Evolutionary conservation across 2,329 filamentous ascomycete genomes (phyloP).

Genomic region (Dichotomopilus funicola): DNA sequence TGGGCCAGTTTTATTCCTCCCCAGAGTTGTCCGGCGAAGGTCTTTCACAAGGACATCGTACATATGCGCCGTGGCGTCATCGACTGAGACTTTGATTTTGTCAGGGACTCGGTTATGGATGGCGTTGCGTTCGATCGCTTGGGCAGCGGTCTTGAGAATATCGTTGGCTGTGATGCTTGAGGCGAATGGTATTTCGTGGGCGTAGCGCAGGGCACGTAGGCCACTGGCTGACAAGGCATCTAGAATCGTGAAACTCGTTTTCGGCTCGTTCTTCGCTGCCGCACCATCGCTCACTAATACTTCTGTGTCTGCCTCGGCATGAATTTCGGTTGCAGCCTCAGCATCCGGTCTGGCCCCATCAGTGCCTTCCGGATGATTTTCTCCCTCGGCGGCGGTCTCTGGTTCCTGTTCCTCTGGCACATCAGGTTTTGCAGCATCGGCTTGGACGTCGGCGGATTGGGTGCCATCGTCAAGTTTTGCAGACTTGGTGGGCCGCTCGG

Average conservation of each 20-base stretch:
- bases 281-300: background rate
- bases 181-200: slow-evolving; percentile 78
- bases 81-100: slow-evolving; percentile 65
- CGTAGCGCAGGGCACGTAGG: slow-evolving; percentile 83
- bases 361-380: no score
- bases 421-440: slow-evolving; percentile 14
- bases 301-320: background rate
- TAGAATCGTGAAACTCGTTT: slow-evolving; percentile 67
- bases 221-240: slow-evolving; percentile 94
- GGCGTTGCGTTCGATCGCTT: slow-evolving; percentile 78
- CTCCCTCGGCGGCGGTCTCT: background rate
- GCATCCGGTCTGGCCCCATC: slow-evolving; percentile 9
- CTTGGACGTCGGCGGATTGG: slow-evolving; percentile 19
- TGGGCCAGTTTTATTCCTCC: slow-evolving; percentile 33
- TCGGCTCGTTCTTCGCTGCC: slow-evolving; percentile 23
- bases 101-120: slow-evolving; percentile 69
- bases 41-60: slow-evolving; percentile 61
- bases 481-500: slow-evolving; percentile 30
- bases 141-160: slow-evolving; percentile 67
- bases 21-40: slow-evolving; percentile 35
- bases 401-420: slow-evolving; percentile 8
- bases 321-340: slow-evolving; percentile 3
- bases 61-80: slow-evolving; percentile 89
- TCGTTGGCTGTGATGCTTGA: slow-evolving; percentile 87
- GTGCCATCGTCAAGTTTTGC: slow-evolving; percentile 21